Conservation (phyloP, 1,284 basidiomycete species). For the Rhodotorula mucilaginosa region DNA sequence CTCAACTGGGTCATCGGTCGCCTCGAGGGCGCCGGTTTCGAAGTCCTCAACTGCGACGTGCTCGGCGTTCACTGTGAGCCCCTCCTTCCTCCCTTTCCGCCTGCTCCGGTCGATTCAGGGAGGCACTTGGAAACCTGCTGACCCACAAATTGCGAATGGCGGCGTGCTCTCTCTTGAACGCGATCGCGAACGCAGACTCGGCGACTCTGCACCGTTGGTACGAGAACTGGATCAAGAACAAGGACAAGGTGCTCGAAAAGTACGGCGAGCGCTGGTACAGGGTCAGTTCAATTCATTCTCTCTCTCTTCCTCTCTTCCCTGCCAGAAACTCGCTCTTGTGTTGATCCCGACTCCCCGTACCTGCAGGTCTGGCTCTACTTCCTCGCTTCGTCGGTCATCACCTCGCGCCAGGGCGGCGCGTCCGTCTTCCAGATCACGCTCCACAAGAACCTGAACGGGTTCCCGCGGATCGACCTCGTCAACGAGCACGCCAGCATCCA, state of each 20-base stretch:
- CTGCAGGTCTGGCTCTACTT: conserved; percentile 46
- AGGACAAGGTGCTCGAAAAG: conserved; percentile 78
- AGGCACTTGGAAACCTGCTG: too few species aligned
- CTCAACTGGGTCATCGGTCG: conserved; percentile 90
- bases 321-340: background rate
- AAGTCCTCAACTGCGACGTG: conserved; percentile 94
- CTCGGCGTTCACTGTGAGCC: conserved; percentile 55
- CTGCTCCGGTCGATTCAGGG: too few species aligned
- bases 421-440: conserved; percentile 94
- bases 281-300: conserved; percentile 44
- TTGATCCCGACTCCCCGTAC: background rate
- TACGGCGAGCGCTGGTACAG: conserved; percentile 73
- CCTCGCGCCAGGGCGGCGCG: conserved; percentile 70
- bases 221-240: conserved; percentile 65
- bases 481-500: conserved; percentile 19
- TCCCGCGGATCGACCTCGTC: conserved; percentile 38
- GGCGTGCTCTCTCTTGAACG: background rate
- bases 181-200: conserved; percentile 55
- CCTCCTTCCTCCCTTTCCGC: too few species aligned
- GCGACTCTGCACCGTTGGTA: conserved; percentile 94
- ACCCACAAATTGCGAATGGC: too few species aligned
- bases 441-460: conserved; percentile 74
- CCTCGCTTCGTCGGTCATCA: conserved; percentile 44
- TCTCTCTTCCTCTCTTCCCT: conserved; percentile 59
- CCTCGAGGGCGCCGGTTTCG: conserved; percentile 86